These are phyloP conservation scores for Thelonectria olida DNA, from an alignment of 2,329 filamentous ascomycete species.

Conservation along the genomic window DNA sequence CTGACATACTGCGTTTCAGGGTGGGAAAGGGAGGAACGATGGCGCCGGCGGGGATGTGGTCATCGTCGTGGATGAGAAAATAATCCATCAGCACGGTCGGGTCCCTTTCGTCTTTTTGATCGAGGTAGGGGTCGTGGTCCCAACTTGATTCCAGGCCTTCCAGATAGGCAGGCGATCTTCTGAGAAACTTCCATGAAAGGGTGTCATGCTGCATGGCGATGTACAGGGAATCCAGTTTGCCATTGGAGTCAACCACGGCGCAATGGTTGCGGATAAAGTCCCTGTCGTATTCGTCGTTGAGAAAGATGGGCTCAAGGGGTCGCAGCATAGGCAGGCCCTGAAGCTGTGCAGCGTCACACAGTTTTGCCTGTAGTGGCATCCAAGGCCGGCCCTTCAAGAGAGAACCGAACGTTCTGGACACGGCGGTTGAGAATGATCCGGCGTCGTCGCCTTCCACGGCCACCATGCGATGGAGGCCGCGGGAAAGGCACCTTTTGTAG, in stretches of 20 bases:
- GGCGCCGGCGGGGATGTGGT: constrained; percentile 32
- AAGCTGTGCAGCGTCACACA: constrained; percentile 64
- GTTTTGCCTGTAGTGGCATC: constrained; percentile 67
- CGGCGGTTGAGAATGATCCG: constrained; percentile 58
- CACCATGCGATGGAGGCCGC: constrained; percentile 67
- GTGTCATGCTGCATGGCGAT: constrained; percentile 64
- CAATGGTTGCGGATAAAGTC: constrained; percentile 63
- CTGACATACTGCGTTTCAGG: constrained; percentile 61
- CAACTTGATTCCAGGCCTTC: constrained; percentile 65
- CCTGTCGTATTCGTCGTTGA: constrained; percentile 55
- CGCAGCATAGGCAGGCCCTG: constrained; percentile 68
- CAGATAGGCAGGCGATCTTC: constrained; percentile 57
- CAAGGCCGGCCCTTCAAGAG: constrained; percentile 61
- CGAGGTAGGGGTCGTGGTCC: constrained; percentile 61
- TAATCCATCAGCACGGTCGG: constrained; percentile 28
- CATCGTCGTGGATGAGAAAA: constrained; percentile 28
- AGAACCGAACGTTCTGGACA: constrained; percentile 58
- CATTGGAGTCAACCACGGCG: constrained; percentile 63
- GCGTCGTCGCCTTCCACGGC: constrained; percentile 60
- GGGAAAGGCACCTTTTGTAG: constrained; percentile 68
- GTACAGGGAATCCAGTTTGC: constrained; percentile 67
- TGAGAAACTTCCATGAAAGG: constrained; percentile 65
- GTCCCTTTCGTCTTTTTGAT: constrained; percentile 46
- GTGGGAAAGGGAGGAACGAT: constrained; percentile 42
- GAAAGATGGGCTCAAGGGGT: constrained; percentile 56